Evolutionary conservation across 2,329 filamentous ascomycete species (phyloP).

Genomic region (Geoglossum cookeanum): DNA sequence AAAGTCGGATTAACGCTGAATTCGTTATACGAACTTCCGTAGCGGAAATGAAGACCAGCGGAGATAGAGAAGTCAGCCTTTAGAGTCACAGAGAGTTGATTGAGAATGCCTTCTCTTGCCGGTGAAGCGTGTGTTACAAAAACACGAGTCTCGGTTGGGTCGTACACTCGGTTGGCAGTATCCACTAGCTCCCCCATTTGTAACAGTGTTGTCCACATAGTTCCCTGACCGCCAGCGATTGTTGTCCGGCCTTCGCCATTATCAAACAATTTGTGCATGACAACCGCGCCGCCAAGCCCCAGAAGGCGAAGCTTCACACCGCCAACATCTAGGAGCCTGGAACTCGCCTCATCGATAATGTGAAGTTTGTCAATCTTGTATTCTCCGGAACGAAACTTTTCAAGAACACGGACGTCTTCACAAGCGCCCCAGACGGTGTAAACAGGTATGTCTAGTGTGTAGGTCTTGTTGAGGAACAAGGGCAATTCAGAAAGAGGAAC

Average conservation of each 20-base stretch:
- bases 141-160: conserved; percentile 89
- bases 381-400: conserved; percentile 92
- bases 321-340: conserved; percentile 81
- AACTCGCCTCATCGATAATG: conserved; percentile 96
- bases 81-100: conserved; percentile 89
- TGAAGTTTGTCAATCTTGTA: conserved; percentile 96
- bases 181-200: conserved; percentile 98
- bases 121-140: conserved; percentile 96
- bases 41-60: conserved; percentile 91
- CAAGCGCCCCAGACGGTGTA: conserved; percentile 99
- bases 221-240: conserved; percentile 93
- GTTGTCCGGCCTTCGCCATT: conserved; percentile 96
- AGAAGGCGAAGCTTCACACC: conserved; percentile 90
- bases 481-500: conserved; percentile 85
- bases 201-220: conserved; percentile 96
- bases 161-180: conserved; percentile 94
- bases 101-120: conserved; percentile 85
- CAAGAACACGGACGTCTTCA: conserved; percentile 90
- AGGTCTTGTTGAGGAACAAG: conserved; percentile 67
- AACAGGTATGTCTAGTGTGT: conserved; percentile 87
- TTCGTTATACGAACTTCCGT: conserved; percentile 98
- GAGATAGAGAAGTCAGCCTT: conserved; percentile 98
- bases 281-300: conserved; percentile 84
- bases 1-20: conserved; percentile 97
- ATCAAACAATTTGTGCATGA: conserved; percentile 99